Evolutionary conservation across 2,329 filamentous ascomycete species (phyloP), one percentile per base, ranked within the genome.

Genomic region (Chrysosporium keratinophilum): DNA sequence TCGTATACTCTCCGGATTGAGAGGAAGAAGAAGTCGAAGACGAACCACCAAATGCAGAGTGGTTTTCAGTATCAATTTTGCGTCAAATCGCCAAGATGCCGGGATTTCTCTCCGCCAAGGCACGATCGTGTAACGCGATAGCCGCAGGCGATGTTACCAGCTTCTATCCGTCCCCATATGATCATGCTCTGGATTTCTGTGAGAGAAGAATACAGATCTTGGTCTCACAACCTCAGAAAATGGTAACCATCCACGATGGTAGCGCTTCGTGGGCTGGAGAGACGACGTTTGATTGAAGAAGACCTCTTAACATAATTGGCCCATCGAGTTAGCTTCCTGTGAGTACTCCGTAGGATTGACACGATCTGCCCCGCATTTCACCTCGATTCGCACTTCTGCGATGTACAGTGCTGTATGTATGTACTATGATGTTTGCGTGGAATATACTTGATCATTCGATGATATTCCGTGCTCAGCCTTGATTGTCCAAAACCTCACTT

Each of bases 91-190:
- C 46, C 46, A 49, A 40, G 46, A 40, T n/a, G 11, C 46, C 17
- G 17, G 34, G 33, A n/a, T 17, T n/a, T 47, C 44, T 47, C 6
- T 1, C 34, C 20, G 46, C 46, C 46, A 49, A 49, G 46, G 31
- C 15, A 46, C 23, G 23, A 31, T 31, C 39, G 10, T 41, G n/a
- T 50, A 42, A 42, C 50, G 50, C 50, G 50, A 52, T 52, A 52
- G 41, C 42, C 50, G 50, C 50, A 39, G 39, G 50, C 50, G 50
- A 52, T 40, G 50, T 41, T 52, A 52, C 50, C 50, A 46, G 50
- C 50, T 34, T 52, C 41, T 52, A 52, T 10, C 50, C 41, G 50
- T 39, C 14, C 12, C 17, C 34, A 20, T 33, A 14, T 33, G 39
- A 44, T 51, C 23, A 28, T 40, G 34, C 17, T 15, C 28, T 14